phyloP scores from a whole-genome alignment of 495 filamentous ascomycete genomes.

The Lasiosphaeris hirsuta region DNA sequence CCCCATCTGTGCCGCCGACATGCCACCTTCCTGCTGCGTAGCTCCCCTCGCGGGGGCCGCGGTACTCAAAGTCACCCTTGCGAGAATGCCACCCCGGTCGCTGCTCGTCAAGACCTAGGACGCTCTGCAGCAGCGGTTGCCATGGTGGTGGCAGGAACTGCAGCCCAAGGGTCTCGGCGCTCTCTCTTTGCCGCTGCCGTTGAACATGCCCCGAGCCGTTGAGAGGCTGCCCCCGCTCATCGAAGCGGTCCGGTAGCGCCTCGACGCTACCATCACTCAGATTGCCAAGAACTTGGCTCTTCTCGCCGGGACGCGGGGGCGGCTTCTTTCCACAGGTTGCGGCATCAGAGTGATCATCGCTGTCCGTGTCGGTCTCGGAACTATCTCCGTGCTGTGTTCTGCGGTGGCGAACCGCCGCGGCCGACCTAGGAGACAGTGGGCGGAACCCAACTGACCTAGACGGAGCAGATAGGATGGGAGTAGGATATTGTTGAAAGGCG shows the following conservation, averaged over 20 bases:
- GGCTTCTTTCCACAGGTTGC: too few relatives aligned
- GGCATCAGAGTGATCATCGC: slow-evolving; percentile 6
- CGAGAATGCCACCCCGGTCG: slow-evolving; percentile 15
- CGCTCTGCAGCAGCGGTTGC: too few relatives aligned
- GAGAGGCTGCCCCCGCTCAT: slow-evolving; percentile 54
- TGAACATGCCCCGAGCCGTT: slow-evolving; percentile 4
- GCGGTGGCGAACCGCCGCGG: slow-evolving; percentile 38
- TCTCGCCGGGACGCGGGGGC: too few relatives aligned
- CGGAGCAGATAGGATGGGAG: neutral
- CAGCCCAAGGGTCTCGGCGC: too few relatives aligned
- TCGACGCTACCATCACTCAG: slow-evolving; percentile 36
- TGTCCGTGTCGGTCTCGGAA: slow-evolving; percentile 9
- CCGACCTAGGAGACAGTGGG: slow-evolving; percentile 42
- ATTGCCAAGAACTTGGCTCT: too few relatives aligned
- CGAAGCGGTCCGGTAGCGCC: slow-evolving; percentile 62
- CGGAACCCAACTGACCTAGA: slow-evolving; percentile 37
- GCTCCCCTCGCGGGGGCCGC: slow-evolving; percentile 6
- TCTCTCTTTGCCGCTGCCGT: too few relatives aligned
- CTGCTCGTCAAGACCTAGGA: neutral
- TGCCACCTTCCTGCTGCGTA: neutral
- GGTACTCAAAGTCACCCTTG: slow-evolving; percentile 31
- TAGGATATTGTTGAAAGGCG: neutral
- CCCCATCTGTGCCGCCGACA: slow-evolving; percentile 27
- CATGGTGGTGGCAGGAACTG: too few relatives aligned
- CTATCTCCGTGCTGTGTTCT: slow-evolving; percentile 21